Evolutionary conservation across 169 alveolate species (phyloP), one percentile per base, ranked within the genome.

Genomic region (Cryptosporidium ubiquitum): DNA sequence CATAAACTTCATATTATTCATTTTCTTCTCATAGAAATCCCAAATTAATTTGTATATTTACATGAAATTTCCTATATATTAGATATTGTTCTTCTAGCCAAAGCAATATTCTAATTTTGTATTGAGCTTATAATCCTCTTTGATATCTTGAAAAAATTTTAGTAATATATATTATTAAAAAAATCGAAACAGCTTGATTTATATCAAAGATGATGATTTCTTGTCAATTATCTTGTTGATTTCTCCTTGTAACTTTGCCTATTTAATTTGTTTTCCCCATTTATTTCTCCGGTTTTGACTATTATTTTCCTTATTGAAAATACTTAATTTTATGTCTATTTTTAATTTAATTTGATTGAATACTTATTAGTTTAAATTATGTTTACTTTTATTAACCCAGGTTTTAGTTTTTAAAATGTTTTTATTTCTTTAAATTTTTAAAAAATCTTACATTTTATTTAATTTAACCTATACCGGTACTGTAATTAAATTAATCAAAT

Each of bases 1-100:
- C 12, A 51, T 16, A 47, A 51, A 49, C 55, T 52, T 51, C 33
- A 73, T 73, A 70, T 69, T 1, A 69, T 64, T 64, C 70, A 33
- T 64, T 23, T 64, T 57, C 18, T 64, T 23, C 49, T 55, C 64
- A 55, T 55, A 55, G 64, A 55, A 55, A 23, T 23, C 26, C 64
- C 33, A n/a, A n/a, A 23, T 55, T 20, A 23, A 52, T 55, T 55
- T 7, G 10, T 55, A 55, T 55, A n/a, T 2, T 23, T 55, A 23
- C 64, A 55, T 55, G 18, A 55, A 55, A 55, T 23, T 55, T 7
- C 33, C 33, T 55, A 55, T n/a, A 55, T 55, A 3, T 23, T 55
- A 52, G 33, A 55, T n/a, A 20, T 20, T 20, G 33, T 55, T 9
- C 12, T 23, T 23, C 31, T 5, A 20, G n/a, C 33, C n/a, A 12